Conservation (phyloP, 129 eudicot species). For the Arctium minus region DNA sequence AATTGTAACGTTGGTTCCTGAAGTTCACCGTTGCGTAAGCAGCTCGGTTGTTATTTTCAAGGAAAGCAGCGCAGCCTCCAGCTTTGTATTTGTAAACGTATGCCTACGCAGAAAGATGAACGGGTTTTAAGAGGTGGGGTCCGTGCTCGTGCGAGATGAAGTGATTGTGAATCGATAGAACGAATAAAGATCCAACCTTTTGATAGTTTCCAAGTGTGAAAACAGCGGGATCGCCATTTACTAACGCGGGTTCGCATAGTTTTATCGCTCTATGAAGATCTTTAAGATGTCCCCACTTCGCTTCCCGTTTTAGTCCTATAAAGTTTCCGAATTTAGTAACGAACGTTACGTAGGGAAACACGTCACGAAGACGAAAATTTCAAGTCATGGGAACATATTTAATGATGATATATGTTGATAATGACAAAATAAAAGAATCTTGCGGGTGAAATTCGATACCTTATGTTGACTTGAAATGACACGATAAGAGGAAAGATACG, state of each 20-base stretch:
- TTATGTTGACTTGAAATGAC: not conserved
- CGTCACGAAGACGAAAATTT: not conserved
- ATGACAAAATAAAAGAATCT: not conserved
- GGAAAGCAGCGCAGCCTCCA: conserved; percentile 88
- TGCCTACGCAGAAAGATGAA: conserved; percentile 38
- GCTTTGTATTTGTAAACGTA: conserved; percentile 66
- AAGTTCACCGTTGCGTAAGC: conserved; percentile 51
- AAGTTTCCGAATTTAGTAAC: conserved; percentile 18
- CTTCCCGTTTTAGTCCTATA: conserved; percentile 47
- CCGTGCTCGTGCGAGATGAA: not conserved
- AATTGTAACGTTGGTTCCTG: conserved; percentile 44
- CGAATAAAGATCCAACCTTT: conserved; percentile 42
- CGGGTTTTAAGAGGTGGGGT: not conserved
- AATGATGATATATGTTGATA: not conserved
- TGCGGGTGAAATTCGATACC: not conserved
- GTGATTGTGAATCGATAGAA: not conserved
- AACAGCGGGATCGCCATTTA: conserved; percentile 61
- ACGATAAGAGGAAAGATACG: not conserved
- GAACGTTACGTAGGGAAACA: not conserved
- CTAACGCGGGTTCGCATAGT: conserved; percentile 75
- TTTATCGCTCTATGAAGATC: conserved; percentile 84
- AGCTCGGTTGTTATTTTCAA: conserved; percentile 60
- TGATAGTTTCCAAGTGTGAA: conserved; percentile 66
- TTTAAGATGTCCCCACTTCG: conserved; percentile 75
- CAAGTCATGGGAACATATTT: not conserved